Conservation (phyloP, 345 rosid species). For the rapeseed (Brassica napus) region DNA sequence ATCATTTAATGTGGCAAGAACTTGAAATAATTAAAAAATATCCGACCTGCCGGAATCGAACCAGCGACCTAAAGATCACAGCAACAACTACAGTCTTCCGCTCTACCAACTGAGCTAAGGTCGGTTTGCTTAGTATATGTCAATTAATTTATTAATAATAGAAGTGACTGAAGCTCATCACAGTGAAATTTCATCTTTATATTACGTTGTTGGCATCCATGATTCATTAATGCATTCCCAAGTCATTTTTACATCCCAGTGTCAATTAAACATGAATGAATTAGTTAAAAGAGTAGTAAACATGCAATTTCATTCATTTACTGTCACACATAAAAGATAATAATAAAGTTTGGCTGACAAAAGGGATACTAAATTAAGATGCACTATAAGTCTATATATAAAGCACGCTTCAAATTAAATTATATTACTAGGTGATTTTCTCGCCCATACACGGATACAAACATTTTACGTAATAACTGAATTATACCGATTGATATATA, state of each 20-base stretch:
- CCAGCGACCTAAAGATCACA: slow-evolving; percentile 68
- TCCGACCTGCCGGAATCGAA: slow-evolving; percentile 42
- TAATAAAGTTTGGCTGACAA: neutral
- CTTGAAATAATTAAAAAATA: neutral
- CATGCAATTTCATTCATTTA: neutral
- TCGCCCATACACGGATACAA: too few species aligned
- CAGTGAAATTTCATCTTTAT: neutral
- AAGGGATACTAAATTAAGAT: neutral
- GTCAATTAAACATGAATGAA: neutral
- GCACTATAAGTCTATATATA: too few species aligned
- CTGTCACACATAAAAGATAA: neutral
- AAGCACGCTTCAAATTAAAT: too few species aligned
- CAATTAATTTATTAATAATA: too few species aligned
- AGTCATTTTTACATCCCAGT: neutral
- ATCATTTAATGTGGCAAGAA: neutral
- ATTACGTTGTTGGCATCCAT: neutral
- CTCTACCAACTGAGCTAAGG: slow-evolving; percentile 99
- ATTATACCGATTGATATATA: too few species aligned
- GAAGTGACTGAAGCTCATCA: neutral
- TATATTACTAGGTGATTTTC: too few species aligned
- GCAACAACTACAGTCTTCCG: slow-evolving; percentile 88
- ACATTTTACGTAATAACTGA: too few species aligned
- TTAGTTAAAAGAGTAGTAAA: neutral
- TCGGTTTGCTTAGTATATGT: slow-evolving; percentile 39
- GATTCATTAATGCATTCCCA: neutral